Base-by-base conservation (phyloP, 306 rosid species). In the Hippophae rhamnoides region DNA sequence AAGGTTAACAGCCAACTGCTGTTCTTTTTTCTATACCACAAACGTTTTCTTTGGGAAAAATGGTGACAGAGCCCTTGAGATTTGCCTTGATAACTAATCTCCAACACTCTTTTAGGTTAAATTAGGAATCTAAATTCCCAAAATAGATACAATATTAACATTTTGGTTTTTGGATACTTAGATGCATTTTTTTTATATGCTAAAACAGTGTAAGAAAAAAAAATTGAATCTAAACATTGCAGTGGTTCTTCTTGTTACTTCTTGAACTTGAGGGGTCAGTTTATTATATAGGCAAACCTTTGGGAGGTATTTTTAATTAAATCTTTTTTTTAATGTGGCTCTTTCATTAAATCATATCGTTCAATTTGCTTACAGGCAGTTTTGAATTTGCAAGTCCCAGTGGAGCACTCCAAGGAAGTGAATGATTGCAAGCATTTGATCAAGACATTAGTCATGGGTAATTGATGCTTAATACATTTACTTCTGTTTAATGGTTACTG, bases 391-490 rank as follows among this genome's bases (percentile, higher is more conserved):
- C 96, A 86, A 79, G 90, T 76, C 23, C 95, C 97, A 10, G 78
- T 79, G 56, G 99, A 88, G 62, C 96, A 86, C 81, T 85, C 95
- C 3, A 93, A 88, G 82, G 99, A 93, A 74, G 94, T 93, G 57
- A 84, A 72, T 75, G 99, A 93, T 72, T 93, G 95, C 72, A 93
- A 93, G 72, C 89, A 88, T 84, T 70, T 93, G 77, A 86, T 88
- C 52, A 93, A 84, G 86, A 93, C 99, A 56, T 80, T 93, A 74
- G 96, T 93, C 60, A 86, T 93, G 97, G 99, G 99, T 93, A 86
- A 84, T 73, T 65, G 69, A 52, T 75, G 66, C 75, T 67, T 52
- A 8, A 23, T 47, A 60, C 31, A 31, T 47, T 42, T 62, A 44
- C n/a, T 10, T 38, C 48, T n/a, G 6, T 45, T 53, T 52, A 47